phyloP scores from a whole-genome alignment of 192 early-diverging fungal genomes.

The Backusella morwellensis region DNA sequence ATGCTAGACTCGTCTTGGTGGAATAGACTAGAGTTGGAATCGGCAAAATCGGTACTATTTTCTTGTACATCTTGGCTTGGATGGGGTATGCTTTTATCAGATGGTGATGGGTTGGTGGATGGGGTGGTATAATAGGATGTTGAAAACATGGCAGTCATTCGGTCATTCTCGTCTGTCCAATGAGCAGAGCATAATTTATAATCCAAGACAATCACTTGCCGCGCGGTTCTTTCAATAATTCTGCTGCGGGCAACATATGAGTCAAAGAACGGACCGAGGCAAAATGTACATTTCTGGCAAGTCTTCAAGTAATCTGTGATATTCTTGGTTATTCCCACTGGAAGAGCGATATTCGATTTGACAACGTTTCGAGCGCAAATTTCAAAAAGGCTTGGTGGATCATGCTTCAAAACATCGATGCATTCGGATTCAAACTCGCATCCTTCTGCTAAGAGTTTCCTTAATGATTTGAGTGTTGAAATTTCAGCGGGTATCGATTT shows the following conservation, averaged over 20 bases:
- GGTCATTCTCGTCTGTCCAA: constrained; percentile 72
- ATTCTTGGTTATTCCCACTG: constrained; percentile 44
- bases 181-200: constrained; percentile 73
- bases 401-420: constrained; percentile 36
- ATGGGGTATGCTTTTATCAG: background rate
- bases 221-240: constrained; percentile 58
- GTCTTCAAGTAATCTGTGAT: constrained; percentile 65
- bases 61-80: background rate
- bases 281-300: constrained; percentile 66
- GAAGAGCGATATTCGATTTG: constrained; percentile 60
- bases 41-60: background rate
- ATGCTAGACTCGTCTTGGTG: background rate
- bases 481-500: constrained; percentile 69
- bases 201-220: constrained; percentile 56
- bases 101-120: background rate
- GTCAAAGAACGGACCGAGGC: constrained; percentile 79
- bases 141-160: constrained; percentile 59
- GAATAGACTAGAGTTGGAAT: background rate
- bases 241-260: constrained; percentile 53
- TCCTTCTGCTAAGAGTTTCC: constrained; percentile 52
- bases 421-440: constrained; percentile 54
- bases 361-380: constrained; percentile 73
- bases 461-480: constrained; percentile 63
- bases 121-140: background rate
- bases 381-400: constrained; percentile 71